Base-by-base conservation (phyloP, 2,329 filamentous ascomycete species). In the Fusarium keratoplasticum region DNA sequence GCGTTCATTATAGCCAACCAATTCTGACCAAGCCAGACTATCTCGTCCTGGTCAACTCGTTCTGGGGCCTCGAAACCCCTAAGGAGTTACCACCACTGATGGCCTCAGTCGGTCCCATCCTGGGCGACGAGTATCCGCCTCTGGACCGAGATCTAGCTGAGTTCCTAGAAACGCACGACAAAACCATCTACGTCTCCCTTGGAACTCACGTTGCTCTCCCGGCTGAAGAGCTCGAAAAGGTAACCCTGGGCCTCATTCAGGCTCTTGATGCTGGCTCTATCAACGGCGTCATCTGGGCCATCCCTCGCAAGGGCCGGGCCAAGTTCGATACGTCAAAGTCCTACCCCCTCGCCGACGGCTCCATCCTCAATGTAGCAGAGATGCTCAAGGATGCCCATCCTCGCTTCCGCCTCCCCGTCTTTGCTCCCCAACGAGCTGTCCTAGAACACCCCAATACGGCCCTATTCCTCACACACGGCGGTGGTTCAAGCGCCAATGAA, bases 21-120 rank as follows among this genome's bases (percentile, higher is more conserved):
- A 64, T 73, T 1, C 64, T 75, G 0, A 66, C 76, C 4, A 85
- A 85, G 57, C 84, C 85, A 0, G 78, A 85, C 64, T 81, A 85
- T 54, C 80, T 87, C 5, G 71, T 84, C 3, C 76, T 86, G 6
- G 81, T 86, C 27, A 86, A 86, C 61, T 85, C 83, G 0, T 86
- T 86, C 69, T 84, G 81, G 65, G 84, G 84, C 0, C 76, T 86
- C 9, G 85, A 87, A 60, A 77, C 80, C 2, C 82, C 85, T 0
- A 82, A 82, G 25, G 84, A 86, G 64, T 66, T 86, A 4, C 85
- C 85, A 2, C 85, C 84, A 2, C 74, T 82, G 1, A 79, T 82
- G 27, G 77, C 79, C 3, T 67, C 82, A 2, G 80, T 86, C 4
- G 85, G 85, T 1, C 85, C 85, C 2, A 79, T 86, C 2, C 75